Conservation (phyloP, 176 grass and related monocot genomes). For the Lolium perenne region DNA sequence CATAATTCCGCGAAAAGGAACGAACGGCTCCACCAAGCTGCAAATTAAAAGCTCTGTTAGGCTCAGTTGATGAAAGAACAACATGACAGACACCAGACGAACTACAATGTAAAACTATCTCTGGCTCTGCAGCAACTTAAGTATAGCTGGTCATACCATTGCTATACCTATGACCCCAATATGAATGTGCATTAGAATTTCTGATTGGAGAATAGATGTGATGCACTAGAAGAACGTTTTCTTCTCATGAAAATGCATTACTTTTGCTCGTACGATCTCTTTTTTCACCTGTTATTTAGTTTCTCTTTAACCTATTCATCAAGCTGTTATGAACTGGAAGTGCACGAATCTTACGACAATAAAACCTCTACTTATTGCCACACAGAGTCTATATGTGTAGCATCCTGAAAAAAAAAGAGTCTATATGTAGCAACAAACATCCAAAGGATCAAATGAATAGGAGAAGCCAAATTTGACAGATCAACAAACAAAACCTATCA, state of each 20-base stretch:
- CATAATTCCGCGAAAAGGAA: slow-evolving; percentile 72
- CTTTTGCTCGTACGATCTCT: neutral
- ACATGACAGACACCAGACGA: neutral
- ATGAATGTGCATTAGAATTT: neutral
- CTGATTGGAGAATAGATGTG: neutral
- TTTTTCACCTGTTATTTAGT: neutral
- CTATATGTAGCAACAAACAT: slow-evolving; percentile 10
- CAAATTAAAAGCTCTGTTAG: slow-evolving; percentile 41
- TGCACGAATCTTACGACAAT: neutral
- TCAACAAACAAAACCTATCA: neutral
- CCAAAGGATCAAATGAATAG: neutral
- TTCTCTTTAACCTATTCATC: neutral
- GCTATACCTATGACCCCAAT: neutral
- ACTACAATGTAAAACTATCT: slow-evolving; percentile 21
- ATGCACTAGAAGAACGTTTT: neutral
- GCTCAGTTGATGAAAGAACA: slow-evolving; percentile 1
- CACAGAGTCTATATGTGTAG: neutral
- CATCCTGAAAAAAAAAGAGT: neutral
- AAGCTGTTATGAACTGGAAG: neutral
- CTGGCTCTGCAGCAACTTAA: neutral
- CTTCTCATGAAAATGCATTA: slow-evolving; percentile 10
- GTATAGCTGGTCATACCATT: slow-evolving; percentile 5
- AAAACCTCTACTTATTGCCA: slow-evolving; percentile 29
- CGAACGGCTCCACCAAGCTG: slow-evolving; percentile 65
- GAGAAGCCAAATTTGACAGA: neutral